Conservation (phyloP, 1,284 basidiomycete species). For the Apiotrichum domesticum region DNA sequence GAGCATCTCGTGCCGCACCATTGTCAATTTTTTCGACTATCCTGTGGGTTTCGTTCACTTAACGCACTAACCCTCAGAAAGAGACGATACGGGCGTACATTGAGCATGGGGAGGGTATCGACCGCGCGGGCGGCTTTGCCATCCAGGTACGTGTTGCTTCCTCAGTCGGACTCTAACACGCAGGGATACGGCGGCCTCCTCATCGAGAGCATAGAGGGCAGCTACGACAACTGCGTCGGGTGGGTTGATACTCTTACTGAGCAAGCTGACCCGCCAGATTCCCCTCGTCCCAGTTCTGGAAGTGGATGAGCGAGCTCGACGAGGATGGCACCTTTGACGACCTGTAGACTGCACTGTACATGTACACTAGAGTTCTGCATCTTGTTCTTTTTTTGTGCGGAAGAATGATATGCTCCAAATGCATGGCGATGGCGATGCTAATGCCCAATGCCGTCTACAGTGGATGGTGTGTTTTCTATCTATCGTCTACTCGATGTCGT, state of each 20-base stretch:
- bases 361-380: conserved; percentile 4
- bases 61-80: conserved; percentile 16
- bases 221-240: conserved; percentile 88
- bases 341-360: conserved; percentile 19
- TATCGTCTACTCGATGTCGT: neutral
- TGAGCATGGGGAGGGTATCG: conserved; percentile 78
- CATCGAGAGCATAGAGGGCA: conserved; percentile 78
- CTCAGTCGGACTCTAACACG: neutral
- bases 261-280: conserved; percentile 23
- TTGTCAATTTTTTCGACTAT: conserved; percentile 74
- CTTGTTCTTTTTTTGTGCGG: neutral
- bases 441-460: neutral
- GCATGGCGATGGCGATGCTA: neutral
- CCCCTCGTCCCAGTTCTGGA: conserved; percentile 44
- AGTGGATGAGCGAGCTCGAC: conserved; percentile 43
- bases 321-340: conserved; percentile 44
- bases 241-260: conserved; percentile 6
- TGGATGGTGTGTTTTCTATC: neutral
- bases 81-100: conserved; percentile 73
- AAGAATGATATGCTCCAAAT: neutral
- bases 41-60: conserved; percentile 43
- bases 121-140: conserved; percentile 91
- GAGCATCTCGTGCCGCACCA: conserved; percentile 76
- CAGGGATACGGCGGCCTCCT: conserved; percentile 76
- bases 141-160: conserved; percentile 61